These are phyloP conservation scores for Cafeteria roenbergensis DNA, from an alignment of 108 stramenopile species.

Conservation along the genomic window DNA sequence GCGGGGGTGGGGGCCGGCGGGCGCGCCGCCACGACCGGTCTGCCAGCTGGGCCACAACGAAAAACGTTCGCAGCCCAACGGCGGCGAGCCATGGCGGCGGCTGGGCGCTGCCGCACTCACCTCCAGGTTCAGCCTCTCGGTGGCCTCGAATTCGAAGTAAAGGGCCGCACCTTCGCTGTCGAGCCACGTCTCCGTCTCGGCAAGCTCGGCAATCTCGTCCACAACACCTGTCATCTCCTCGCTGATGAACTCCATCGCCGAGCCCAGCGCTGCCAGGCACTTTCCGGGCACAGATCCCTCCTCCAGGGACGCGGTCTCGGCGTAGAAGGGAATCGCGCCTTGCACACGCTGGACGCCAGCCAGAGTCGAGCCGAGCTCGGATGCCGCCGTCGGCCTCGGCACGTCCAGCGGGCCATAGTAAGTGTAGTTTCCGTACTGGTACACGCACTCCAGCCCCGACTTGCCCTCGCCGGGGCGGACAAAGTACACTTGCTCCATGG, in stretches of 20 bases:
- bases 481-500: not conserved
- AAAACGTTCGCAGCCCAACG: too few species aligned
- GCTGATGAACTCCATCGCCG: not conserved
- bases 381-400: too few species aligned
- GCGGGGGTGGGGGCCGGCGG: too few species aligned
- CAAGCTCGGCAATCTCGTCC: not conserved
- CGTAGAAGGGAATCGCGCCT: not conserved
- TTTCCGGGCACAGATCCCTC: not conserved
- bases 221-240: not conserved
- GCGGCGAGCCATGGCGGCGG: too few species aligned
- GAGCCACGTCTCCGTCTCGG: conserved; percentile 3
- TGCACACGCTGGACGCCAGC: not conserved
- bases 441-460: not conserved
- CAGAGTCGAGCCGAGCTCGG: not conserved
- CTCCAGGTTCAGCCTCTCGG: not conserved
- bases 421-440: not conserved
- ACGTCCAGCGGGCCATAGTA: conserved; percentile 2
- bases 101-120: too few species aligned
- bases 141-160: conserved; percentile 4
- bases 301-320: not conserved
- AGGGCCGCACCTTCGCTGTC: not conserved
- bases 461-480: not conserved
- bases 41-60: too few species aligned
- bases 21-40: too few species aligned
- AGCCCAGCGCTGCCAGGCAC: not conserved